Evolutionary conservation across 805 yeast genomes (phyloP).

Genomic region (Starmerella davenportii): DNA sequence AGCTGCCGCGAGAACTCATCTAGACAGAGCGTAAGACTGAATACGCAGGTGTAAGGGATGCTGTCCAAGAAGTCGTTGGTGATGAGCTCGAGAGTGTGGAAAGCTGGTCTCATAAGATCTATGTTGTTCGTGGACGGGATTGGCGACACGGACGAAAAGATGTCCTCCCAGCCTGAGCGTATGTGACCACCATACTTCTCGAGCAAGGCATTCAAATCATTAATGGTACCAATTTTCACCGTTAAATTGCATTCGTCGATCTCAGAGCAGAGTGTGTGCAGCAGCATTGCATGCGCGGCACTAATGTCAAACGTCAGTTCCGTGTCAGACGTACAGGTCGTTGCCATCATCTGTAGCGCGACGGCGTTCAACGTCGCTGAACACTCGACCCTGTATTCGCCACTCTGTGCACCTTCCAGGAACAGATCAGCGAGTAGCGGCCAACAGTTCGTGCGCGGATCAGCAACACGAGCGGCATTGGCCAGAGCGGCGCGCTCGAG

Average conservation of each 20-base stretch:
- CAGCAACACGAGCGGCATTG: slow-evolving; percentile 33
- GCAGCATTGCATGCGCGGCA: slow-evolving; percentile 22
- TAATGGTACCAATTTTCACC: slow-evolving; percentile 41
- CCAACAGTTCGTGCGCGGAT: slow-evolving; percentile 29
- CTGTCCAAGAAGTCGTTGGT: slow-evolving; percentile 68
- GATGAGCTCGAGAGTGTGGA: slow-evolving; percentile 65
- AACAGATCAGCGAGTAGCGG: slow-evolving; percentile 29
- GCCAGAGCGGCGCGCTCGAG: slow-evolving; percentile 35
- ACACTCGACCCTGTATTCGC: slow-evolving; percentile 22
- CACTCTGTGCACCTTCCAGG: slow-evolving; percentile 22
- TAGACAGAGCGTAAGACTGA: slow-evolving; percentile 51
- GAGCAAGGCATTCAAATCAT: slow-evolving; percentile 51
- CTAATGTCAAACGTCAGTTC: neutral
- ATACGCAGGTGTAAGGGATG: slow-evolving; percentile 49
- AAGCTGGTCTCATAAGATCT: slow-evolving; percentile 43
- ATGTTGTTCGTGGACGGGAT: slow-evolving; percentile 19
- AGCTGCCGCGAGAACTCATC: slow-evolving; percentile 53
- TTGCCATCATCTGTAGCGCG: slow-evolving; percentile 22
- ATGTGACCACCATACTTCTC: slow-evolving; percentile 57
- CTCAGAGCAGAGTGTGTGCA: slow-evolving; percentile 32
- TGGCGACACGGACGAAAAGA: slow-evolving; percentile 36
- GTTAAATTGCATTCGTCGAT: slow-evolving; percentile 40
- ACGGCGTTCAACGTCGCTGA: slow-evolving; percentile 35
- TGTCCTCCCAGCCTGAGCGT: slow-evolving; percentile 52
- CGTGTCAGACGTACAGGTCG: slow-evolving; percentile 6